These are phyloP conservation scores for Prunus mira DNA, from an alignment of 306 rosid species.

Conservation along the genomic window DNA sequence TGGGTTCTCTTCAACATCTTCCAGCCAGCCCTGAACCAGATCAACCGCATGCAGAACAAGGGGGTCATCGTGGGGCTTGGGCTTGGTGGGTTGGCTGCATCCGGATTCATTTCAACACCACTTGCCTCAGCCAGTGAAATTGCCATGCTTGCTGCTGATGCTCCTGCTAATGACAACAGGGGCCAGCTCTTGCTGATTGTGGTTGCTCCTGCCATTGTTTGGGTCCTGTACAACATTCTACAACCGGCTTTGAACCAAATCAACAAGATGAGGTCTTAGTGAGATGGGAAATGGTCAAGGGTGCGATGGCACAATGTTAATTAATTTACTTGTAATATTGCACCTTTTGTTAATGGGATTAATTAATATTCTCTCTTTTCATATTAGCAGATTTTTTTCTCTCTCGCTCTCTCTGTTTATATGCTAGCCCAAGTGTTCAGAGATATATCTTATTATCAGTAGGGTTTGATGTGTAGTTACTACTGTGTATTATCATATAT, in stretches of 20 bases:
- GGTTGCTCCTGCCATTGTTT: constrained; percentile 69
- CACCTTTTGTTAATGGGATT: background rate
- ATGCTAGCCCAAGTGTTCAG: background rate
- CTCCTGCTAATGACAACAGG: constrained; percentile 45
- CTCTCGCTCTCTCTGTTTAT: no score
- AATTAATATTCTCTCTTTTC: background rate
- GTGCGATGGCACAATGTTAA: background rate
- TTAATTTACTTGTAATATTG: background rate
- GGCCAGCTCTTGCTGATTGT: constrained; percentile 78
- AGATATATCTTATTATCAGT: background rate
- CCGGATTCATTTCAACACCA: constrained; percentile 40
- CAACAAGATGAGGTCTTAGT: constrained; percentile 72
- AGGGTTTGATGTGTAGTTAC: background rate
- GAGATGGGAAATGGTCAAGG: background rate
- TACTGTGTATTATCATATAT: background rate
- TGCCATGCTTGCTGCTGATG: constrained; percentile 53
- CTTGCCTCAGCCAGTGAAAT: constrained; percentile 61
- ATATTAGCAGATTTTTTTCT: background rate
- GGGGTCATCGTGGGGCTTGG: constrained; percentile 64
- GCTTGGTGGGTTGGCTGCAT: constrained; percentile 58
- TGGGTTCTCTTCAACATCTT: constrained; percentile 94
- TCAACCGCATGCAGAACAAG: constrained; percentile 66
- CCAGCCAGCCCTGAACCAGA: constrained; percentile 85
- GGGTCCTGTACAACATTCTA: constrained; percentile 86
- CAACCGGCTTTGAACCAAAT: constrained; percentile 94